phyloP scores from a whole-genome alignment of 441 rosid genomes.

The Arabidopsis hybrid region DNA sequence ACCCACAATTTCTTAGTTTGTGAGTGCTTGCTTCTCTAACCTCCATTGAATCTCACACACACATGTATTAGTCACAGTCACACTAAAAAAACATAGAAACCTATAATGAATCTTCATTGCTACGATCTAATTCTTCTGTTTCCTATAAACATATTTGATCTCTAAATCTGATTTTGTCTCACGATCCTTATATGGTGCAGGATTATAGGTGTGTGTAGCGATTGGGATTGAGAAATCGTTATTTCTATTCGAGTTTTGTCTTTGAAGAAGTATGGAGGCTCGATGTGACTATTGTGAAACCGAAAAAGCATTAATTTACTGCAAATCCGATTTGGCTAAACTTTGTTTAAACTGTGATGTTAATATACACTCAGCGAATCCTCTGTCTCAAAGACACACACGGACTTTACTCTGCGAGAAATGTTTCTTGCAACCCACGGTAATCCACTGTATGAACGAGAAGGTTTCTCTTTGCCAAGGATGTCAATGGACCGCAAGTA shows the following conservation, averaged over 20 bases:
- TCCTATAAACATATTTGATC: no score
- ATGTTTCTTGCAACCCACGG: slow-evolving; percentile 62
- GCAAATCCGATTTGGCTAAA: slow-evolving; percentile 71
- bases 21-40: slow-evolving; percentile 1
- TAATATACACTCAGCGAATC: slow-evolving; percentile 69
- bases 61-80: background rate
- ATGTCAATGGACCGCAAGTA: slow-evolving; percentile 60
- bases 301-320: slow-evolving; percentile 64
- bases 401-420: slow-evolving; percentile 72
- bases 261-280: slow-evolving; percentile 53
- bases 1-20: background rate
- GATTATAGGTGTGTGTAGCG: background rate
- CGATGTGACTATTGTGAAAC: slow-evolving; percentile 66
- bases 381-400: slow-evolving; percentile 60
- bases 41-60: background rate
- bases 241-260: background rate
- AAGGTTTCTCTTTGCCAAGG: slow-evolving; percentile 62
- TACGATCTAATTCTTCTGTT: background rate
- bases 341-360: slow-evolving; percentile 74
- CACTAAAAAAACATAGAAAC: background rate
- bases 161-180: background rate
- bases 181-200: background rate
- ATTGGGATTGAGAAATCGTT: no score
- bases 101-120: background rate
- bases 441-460: slow-evolving; percentile 56